Conservation (phyloP, 495 filamentous ascomycete genomes). For the Bathelium albidoporum region DNA sequence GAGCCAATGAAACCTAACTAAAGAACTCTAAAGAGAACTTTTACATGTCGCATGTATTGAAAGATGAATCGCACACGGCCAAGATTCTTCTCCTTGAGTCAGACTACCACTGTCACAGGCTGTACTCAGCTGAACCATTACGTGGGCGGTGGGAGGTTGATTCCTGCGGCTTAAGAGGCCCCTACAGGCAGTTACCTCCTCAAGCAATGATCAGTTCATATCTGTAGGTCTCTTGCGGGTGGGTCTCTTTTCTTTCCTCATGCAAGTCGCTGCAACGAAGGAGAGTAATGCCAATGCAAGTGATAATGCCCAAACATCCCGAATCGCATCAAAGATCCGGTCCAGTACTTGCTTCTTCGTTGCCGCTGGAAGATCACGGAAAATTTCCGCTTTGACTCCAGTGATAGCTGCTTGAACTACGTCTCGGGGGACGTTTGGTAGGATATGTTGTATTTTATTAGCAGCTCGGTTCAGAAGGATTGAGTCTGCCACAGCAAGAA, state of each 20-base stretch:
- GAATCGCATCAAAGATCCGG: background rate
- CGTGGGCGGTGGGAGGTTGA: too few species aligned
- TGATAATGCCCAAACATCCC: background rate
- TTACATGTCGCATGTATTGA: too few species aligned
- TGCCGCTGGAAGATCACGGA: background rate
- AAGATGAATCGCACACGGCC: too few species aligned
- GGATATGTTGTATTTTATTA: background rate
- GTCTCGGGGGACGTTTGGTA: background rate
- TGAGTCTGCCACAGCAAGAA: background rate
- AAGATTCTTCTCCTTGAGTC: too few species aligned
- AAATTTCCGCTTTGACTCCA: background rate
- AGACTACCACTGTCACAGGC: too few species aligned
- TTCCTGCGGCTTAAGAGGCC: too few species aligned
- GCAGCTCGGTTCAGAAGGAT: background rate
- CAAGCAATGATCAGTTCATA: too few species aligned
- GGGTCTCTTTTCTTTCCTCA: background rate
- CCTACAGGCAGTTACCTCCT: too few species aligned
- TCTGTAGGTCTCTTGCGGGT: background rate
- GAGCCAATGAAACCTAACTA: too few species aligned
- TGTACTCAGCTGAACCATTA: too few species aligned
- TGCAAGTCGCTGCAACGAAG: background rate
- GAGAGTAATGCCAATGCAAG: background rate
- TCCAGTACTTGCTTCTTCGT: background rate
- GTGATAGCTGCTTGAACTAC: background rate
- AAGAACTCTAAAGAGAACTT: too few species aligned